Evolutionary conservation across 768 basidiomycete genomes (phyloP), one percentile per base, ranked within the genome.

Genomic region (Mycena belliarum): DNA sequence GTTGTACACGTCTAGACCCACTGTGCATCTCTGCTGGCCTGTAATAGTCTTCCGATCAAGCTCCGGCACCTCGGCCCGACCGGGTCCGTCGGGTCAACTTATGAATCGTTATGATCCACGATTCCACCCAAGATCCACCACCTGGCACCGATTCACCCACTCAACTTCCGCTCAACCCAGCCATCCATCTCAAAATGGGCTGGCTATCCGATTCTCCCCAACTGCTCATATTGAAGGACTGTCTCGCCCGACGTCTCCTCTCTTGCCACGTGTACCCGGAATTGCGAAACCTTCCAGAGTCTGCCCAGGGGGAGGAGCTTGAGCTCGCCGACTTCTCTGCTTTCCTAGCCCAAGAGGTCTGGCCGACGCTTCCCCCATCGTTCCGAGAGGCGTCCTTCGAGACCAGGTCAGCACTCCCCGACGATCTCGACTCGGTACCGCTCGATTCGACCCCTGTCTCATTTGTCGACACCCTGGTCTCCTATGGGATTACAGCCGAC

Each of bases 281-380:
- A 55, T 66, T 33, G 46, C 51, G 43, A 23, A 33, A 14, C 20
- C 14, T 23, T 11, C 20, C 21, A 9, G 18, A 28, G 37, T 32
- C 65, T 40, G 64, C 68, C 10, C 4, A 32, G n/a, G n/a, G n/a
- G n/a, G n/a, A 21, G 35, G 64, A 65, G 29, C 67, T 71, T 28
- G 72, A 74, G 7, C 72, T 85, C 1, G 80, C 82, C 67, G 84
- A 86, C 2, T 85, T 84, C 63, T 69, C 77, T 0, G 72, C 74
- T 0, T 86, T 82, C 60, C 77, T 85, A 10, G 80, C 81, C 3
- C 58, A 69, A 4, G 83, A 85, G 67, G 66, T 76, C 5, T 85
- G 83, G 82, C 57, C 72, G 15, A 64, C 68, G 10, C 68, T 85
- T 5, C 79, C 82, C 3, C 12, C 23, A 5, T 18, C 63, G 4